Percentiles rank a stretch among this genome's conserved stretches.
Evolutionary conservation across 2,329 filamentous ascomycete species (phyloP).

Genomic region (Fonsecaea pugnacius): DNA sequence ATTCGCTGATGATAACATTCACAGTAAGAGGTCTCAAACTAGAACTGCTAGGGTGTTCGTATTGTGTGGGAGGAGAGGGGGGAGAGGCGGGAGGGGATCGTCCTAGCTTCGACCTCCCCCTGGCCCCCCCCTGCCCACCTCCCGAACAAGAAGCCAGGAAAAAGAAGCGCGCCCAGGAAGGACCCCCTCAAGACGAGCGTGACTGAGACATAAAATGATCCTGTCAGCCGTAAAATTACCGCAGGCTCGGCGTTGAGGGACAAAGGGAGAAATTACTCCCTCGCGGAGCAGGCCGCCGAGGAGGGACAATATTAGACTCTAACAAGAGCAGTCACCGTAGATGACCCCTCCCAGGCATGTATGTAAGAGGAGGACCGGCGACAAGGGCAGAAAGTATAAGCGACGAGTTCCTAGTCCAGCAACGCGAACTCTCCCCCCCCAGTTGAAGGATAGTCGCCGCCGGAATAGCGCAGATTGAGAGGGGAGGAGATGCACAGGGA

Average conservation of each 20-base stretch:
- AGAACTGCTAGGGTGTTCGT: slow-evolving; percentile 17
- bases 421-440: neutral
- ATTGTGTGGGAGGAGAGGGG: slow-evolving; percentile 12
- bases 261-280: slow-evolving; percentile 13
- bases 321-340: slow-evolving; percentile 13
- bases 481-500: slow-evolving; percentile 11
- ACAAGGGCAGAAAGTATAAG: slow-evolving; percentile 27
- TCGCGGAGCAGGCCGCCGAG: slow-evolving; percentile 30
- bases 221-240: slow-evolving; percentile 36
- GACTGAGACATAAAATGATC: slow-evolving; percentile 34
- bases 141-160: slow-evolving; percentile 18
- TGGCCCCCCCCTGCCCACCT: slow-evolving; percentile 15
- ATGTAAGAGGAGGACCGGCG: neutral
- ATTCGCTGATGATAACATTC: slow-evolving; percentile 44
- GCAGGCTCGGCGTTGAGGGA: slow-evolving; percentile 29
- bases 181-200: slow-evolving; percentile 24
- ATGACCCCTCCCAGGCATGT: neutral
- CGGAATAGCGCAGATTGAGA: slow-evolving; percentile 9
- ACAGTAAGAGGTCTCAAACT: slow-evolving; percentile 20
- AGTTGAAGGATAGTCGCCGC: neutral
- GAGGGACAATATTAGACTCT: slow-evolving; percentile 12
- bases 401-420: slow-evolving; percentile 20
- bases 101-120: neutral
- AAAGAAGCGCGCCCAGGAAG: slow-evolving; percentile 21
- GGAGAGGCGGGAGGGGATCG: slow-evolving; percentile 6